Evolutionary conservation across 164 flowering plant species (phyloP).

Genomic region (Piper betle): DNA sequence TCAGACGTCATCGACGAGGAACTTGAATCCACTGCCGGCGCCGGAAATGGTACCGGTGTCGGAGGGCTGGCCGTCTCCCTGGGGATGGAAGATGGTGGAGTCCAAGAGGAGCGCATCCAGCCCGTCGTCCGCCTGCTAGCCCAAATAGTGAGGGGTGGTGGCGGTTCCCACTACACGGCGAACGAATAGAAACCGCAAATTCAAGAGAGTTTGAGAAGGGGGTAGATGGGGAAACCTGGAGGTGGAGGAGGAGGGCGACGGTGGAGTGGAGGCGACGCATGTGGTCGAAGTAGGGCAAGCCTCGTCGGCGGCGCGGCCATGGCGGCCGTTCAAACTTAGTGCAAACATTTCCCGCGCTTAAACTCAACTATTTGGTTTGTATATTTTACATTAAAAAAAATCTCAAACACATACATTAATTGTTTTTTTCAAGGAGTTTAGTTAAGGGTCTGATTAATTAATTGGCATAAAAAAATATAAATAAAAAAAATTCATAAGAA

Average conservation of each 20-base stretch:
- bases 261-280: constrained; percentile 39
- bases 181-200: not conserved
- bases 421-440: too few species aligned
- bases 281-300: constrained; percentile 45
- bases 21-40: constrained; percentile 26
- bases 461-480: too few species aligned
- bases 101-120: constrained; percentile 48
- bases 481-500: too few species aligned
- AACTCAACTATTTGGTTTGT: too few species aligned
- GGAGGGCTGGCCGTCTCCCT: constrained; percentile 86
- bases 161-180: not conserved
- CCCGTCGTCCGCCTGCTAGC: constrained; percentile 43
- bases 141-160: not conserved
- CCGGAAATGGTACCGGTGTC: constrained; percentile 51
- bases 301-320: constrained; percentile 33
- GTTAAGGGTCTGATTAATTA: too few species aligned
- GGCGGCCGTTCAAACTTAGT: not conserved
- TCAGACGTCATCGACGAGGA: constrained; percentile 66
- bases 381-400: too few species aligned
- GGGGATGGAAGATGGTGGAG: constrained; percentile 79
- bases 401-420: too few species aligned
- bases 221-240: constrained; percentile 24
- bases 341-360: too few species aligned
- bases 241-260: constrained; percentile 29
- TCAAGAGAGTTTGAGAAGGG: too few species aligned